Evolutionary conservation across 2,329 filamentous ascomycete genomes (phyloP), one percentile per base, ranked within the genome.

Genomic region (Pseudocercospora pini-densiflorae): DNA sequence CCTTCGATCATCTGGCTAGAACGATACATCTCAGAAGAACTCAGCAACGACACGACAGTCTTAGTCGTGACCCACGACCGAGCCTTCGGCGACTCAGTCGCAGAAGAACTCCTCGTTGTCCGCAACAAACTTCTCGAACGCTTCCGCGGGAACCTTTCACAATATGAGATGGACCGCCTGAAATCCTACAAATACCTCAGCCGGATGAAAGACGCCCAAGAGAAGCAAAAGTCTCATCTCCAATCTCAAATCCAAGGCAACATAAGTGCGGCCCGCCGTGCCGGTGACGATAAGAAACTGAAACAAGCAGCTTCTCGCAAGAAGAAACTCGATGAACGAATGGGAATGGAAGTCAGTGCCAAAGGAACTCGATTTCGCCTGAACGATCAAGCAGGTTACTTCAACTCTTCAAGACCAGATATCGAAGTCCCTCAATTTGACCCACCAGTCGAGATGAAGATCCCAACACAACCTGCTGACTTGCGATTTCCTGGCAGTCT

Each of bases 1-100:
- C 84, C 93, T 0, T 92, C 91, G 0, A 93, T 97, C 64, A 87
- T 97, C 63, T 96, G 93, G 92, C 83, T 97, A 0, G 90, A 96
- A 75, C 85, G 86, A 12, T 90, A 93, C 74, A 86, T 97, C 9
- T 24, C n/a, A 5, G 81, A 81, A 61, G 81, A 85, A 43, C 80
- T 84, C 3, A 85, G 88, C 21, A 77, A 77, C 0, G 79, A 83
- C 1, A 86, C 84, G 0, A 95, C 92, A 0, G 83, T 95, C 1
- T 82, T 96, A 16, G 82, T 95, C 0, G 92, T 95, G 2, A 95
- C 92, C 0, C 93, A 97, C 79, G 93, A 97, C 77, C 87, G 92
- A 16, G 90, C 91, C 70, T 96, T 97, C 75, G 87, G 90, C 57
- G 90, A 92, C 60, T 86, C 89, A 0, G 90, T 93, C 68, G 93